Conservation (phyloP, 352 stramenopile species). For the Nothophytophthora sp. region DNA sequence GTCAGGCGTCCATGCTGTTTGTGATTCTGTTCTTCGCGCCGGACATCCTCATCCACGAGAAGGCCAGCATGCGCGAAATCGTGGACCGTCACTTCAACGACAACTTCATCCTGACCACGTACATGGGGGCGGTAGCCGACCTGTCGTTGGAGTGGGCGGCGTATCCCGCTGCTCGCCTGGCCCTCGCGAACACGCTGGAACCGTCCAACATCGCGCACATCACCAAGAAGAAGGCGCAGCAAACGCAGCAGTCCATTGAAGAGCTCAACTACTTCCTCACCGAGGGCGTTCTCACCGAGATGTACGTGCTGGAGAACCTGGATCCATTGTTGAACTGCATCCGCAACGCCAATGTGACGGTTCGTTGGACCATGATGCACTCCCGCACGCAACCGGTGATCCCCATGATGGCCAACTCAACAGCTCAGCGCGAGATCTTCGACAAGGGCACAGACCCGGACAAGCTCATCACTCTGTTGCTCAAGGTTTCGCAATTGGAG, state of each 20-base stretch:
- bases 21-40: constrained; percentile 95
- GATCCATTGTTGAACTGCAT: constrained; percentile 91
- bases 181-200: constrained; percentile 90
- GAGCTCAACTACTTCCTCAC: constrained; percentile 92
- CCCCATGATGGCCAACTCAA: constrained; percentile 87
- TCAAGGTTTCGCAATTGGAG: constrained; percentile 94
- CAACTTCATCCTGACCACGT: constrained; percentile 96
- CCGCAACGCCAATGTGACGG: constrained; percentile 91
- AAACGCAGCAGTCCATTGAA: constrained; percentile 86
- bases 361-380: constrained; percentile 95
- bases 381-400: constrained; percentile 87
- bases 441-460: constrained; percentile 82
- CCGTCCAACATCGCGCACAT: constrained; percentile 89
- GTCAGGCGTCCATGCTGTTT: constrained; percentile 95
- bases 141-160: constrained; percentile 92
- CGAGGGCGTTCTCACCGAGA: constrained; percentile 91
- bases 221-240: constrained; percentile 85
- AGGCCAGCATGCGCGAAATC: constrained; percentile 93
- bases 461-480: constrained; percentile 90
- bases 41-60: constrained; percentile 91
- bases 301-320: constrained; percentile 94
- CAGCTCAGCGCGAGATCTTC: constrained; percentile 81
- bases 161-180: constrained; percentile 88
- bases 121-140: constrained; percentile 94
- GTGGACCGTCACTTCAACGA: constrained; percentile 96